Evolutionary conservation across 2,329 filamentous ascomycete species (phyloP), one percentile per base, ranked within the genome.

Genomic region (Oidium heveae): DNA sequence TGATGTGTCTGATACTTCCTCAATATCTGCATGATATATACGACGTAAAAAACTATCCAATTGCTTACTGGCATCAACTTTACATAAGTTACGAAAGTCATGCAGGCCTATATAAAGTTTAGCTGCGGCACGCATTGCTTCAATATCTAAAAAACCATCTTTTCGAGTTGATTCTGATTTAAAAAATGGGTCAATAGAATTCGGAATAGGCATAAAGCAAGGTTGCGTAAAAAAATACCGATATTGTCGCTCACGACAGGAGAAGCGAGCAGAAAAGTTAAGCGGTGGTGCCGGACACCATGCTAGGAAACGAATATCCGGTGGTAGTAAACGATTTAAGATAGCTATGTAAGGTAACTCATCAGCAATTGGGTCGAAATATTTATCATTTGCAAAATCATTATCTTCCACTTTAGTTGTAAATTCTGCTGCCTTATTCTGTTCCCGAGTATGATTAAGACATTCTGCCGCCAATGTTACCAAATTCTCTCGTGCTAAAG

Each of bases 171-270:
- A 66, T 61, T 53, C 63, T 59, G 60, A 63, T 56, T 28, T 55
- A 57, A 37, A 59, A 55, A 36, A 57, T 53, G 63, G 61, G 5
- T 75, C 76, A 39, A 74, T 58, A 20, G 72, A 64, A 1, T 72
- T 69, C 0, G 82, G 78, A 4, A 76, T 72, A 0, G 86, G 86
- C 2, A 78, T 71, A 64, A 86, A 94, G 1, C 84, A 85, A 0
- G 91, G 91, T 65, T 95, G 86, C 0, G 91, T 96, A 71, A 98
- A 98, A 72, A 94, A 96, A 69, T 98, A 98, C 56, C 86, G 80
- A 70, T 98, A 98, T 60, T 84, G 82, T 22, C 91, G 76, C 68
- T 95, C 87, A 58, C 82, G 79, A 68, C 91, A 98, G 54, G 84
- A 87, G 73, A 95, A 95, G 43, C 91, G 80, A 4, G 91, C 91